phyloP scores from a whole-genome alignment of 108 stramenopile species.

The Aurantiochytrium sp. region DNA sequence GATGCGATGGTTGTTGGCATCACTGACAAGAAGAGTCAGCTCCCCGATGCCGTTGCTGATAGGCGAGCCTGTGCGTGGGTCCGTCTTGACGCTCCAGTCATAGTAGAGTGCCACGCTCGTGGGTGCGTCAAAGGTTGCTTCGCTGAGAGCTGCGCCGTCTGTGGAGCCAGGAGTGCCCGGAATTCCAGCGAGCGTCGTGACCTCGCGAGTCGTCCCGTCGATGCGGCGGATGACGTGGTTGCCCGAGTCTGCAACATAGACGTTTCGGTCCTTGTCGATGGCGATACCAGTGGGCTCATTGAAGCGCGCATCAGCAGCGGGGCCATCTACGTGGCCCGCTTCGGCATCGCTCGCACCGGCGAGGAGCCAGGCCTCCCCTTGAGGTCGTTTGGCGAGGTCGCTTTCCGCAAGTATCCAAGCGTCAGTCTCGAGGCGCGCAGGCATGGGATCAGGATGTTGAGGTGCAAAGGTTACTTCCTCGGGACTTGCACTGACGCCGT shows the following conservation, averaged over 20 bases:
- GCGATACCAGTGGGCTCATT: slow-evolving; percentile 62
- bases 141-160: slow-evolving; percentile 23
- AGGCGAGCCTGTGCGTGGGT: not conserved
- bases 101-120: not conserved
- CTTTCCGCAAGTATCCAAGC: not conserved
- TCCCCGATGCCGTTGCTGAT: not conserved
- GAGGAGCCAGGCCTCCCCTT: slow-evolving; percentile 37
- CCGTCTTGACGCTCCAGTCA: not conserved
- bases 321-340: slow-evolving; percentile 59
- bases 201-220: slow-evolving; percentile 41
- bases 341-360: slow-evolving; percentile 29
- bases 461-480: not conserved
- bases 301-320: slow-evolving; percentile 53
- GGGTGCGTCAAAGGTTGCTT: not conserved
- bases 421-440: not conserved
- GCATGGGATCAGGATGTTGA: not conserved
- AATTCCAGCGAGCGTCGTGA: slow-evolving; percentile 63
- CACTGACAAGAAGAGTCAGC: slow-evolving; percentile 57
- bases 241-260: slow-evolving; percentile 74
- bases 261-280: slow-evolving; percentile 66
- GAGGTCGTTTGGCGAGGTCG: slow-evolving; percentile 10
- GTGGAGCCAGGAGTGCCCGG: not conserved
- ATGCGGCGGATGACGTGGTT: slow-evolving; percentile 69
- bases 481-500: slow-evolving; percentile 35
- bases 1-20: slow-evolving; percentile 70